phyloP scores from a whole-genome alignment of 495 filamentous ascomycete genomes.

The Penicillium samsonianum region DNA sequence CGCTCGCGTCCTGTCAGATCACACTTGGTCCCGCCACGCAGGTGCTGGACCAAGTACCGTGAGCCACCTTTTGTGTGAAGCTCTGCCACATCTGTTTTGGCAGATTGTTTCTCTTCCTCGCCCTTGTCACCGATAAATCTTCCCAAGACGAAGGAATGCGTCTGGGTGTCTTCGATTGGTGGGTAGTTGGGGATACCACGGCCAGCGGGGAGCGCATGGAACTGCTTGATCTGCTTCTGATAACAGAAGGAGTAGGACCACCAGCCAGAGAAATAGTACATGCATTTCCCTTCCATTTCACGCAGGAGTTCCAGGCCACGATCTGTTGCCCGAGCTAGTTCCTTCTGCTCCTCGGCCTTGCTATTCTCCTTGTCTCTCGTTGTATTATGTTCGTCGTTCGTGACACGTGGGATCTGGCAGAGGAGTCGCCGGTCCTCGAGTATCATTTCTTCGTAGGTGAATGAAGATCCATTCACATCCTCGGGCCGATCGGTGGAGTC shows the following conservation, averaged over 20 bases:
- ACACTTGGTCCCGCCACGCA: constrained; percentile 84
- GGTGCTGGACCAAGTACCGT: constrained; percentile 85
- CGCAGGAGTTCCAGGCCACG: constrained; percentile 87
- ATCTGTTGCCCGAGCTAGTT: constrained; percentile 78
- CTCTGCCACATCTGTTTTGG: constrained; percentile 53
- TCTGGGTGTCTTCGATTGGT: constrained; percentile 70
- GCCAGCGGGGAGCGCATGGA: constrained; percentile 75
- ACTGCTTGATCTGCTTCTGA: constrained; percentile 82
- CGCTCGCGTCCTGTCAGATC: constrained; percentile 86
- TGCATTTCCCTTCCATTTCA: constrained; percentile 81
- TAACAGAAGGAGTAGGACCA: constrained; percentile 98
- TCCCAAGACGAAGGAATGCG: constrained; percentile 80
- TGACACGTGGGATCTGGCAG: constrained; percentile 79
- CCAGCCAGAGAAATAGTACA: constrained; percentile 92
- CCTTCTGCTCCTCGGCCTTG: constrained; percentile 75
- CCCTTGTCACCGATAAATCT: constrained; percentile 43
- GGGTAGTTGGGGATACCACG: constrained; percentile 68
- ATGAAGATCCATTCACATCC: constrained; percentile 2
- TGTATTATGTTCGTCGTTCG: constrained; percentile 40
- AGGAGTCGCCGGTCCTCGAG: constrained; percentile 72
- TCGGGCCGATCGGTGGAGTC: constrained; percentile 11
- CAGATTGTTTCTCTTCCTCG: constrained; percentile 25
- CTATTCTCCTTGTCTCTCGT: constrained; percentile 58
- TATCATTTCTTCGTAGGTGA: constrained; percentile 58
- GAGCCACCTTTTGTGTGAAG: constrained; percentile 80